phyloP scores from a whole-genome alignment of 495 filamentous ascomycete species.

The Penicillium cinerascens region DNA sequence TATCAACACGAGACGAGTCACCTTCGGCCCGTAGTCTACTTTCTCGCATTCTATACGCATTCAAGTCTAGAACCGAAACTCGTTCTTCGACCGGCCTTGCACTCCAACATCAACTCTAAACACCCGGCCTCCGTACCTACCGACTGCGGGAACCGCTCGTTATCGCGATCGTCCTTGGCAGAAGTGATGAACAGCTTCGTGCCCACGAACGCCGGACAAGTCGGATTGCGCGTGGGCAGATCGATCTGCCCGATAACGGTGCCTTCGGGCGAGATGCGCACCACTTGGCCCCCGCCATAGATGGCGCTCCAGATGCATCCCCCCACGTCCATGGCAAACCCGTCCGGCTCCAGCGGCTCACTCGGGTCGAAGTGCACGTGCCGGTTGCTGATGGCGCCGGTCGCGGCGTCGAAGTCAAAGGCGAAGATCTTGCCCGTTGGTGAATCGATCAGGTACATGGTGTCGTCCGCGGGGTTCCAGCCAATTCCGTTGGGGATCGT shows the following conservation, averaged over 20 bases:
- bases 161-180: conserved; percentile 57
- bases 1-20: background rate
- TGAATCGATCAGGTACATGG: conserved; percentile 81
- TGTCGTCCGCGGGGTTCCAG: conserved; percentile 67
- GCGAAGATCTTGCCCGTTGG: conserved; percentile 67
- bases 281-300: conserved; percentile 64
- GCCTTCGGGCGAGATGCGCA: conserved; percentile 63
- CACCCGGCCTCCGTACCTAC: conserved; percentile 60
- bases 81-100: conserved; percentile 52
- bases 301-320: conserved; percentile 77
- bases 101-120: conserved; percentile 68
- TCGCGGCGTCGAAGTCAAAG: conserved; percentile 66
- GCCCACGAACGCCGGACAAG: conserved; percentile 70
- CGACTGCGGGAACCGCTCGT: conserved; percentile 50
- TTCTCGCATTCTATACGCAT: background rate
- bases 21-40: background rate
- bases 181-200: conserved; percentile 74
- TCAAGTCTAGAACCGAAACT: conserved; percentile 39
- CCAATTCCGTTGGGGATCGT: conserved; percentile 87
- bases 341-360: conserved; percentile 61
- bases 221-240: conserved; percentile 65
- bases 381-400: conserved; percentile 62
- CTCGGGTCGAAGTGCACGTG: conserved; percentile 48
- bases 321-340: conserved; percentile 67
- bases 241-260: conserved; percentile 62